Evolutionary conservation across 177 flowering plant genomes (phyloP).

Genomic region (Vitis hybrid): DNA sequence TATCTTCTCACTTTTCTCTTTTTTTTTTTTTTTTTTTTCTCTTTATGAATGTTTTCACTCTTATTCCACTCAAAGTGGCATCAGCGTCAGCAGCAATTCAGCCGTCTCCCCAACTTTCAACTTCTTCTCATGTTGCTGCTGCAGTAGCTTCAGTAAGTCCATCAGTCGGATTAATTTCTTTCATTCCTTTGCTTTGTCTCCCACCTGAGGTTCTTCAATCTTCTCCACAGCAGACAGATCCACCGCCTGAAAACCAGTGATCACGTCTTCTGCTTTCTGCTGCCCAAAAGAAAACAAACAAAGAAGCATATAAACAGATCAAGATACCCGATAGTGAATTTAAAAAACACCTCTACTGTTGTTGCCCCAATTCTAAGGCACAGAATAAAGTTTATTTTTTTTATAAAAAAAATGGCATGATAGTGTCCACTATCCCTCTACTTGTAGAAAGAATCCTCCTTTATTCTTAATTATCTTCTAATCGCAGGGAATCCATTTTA

Average conservation of each 20-base stretch:
- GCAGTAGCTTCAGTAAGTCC: background rate
- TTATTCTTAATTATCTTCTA: slow-evolving; percentile 2
- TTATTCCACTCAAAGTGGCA: background rate
- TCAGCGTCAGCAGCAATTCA: background rate
- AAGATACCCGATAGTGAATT: background rate
- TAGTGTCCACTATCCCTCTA: background rate
- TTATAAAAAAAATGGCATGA: background rate
- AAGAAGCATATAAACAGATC: background rate
- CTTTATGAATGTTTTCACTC: too few species aligned
- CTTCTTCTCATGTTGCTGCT: background rate
- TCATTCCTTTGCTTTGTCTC: slow-evolving; percentile 3
- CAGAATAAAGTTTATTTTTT: slow-evolving; percentile 1
- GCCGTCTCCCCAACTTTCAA: background rate
- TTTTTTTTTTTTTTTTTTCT: background rate
- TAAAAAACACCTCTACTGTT: background rate
- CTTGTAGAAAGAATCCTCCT: background rate
- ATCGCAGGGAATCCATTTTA: background rate
- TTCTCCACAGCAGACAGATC: slow-evolving; percentile 1
- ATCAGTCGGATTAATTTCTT: background rate
- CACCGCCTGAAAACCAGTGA: slow-evolving; percentile 2
- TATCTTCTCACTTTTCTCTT: background rate
- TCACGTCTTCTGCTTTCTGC: slow-evolving; percentile 18
- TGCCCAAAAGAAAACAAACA: background rate
- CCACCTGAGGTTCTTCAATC: background rate
- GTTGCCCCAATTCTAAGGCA: background rate